phyloP scores from a whole-genome alignment of 2,329 filamentous ascomycete genomes.

The Aplosporella prunicola region DNA sequence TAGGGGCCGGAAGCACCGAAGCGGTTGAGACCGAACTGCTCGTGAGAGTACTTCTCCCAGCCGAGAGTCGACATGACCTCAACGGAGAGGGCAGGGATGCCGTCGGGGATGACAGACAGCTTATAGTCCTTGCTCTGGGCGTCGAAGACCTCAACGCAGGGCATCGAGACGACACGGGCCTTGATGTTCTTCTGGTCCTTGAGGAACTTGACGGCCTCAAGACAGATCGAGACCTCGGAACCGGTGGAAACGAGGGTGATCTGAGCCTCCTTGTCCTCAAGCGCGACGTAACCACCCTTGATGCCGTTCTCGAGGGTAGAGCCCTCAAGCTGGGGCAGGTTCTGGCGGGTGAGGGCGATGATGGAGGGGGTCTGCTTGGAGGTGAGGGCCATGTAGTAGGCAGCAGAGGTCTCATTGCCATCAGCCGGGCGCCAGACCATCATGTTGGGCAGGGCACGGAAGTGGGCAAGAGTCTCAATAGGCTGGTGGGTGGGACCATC shows the following conservation, averaged over 20 bases:
- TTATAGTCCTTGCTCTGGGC: constrained; percentile 89
- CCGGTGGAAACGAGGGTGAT: constrained; percentile 90
- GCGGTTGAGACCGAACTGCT: constrained; percentile 98
- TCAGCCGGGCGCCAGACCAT: constrained; percentile 99
- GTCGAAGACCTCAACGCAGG: constrained; percentile 96
- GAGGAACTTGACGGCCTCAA: constrained; percentile 87
- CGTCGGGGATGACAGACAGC: constrained; percentile 84
- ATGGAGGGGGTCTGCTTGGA: constrained; percentile 86
- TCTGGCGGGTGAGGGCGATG: constrained; percentile 91
- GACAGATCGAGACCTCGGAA: constrained; percentile 87
- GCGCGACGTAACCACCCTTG: constrained; percentile 91
- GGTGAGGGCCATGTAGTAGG: constrained; percentile 91
- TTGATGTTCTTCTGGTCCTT: constrained; percentile 79
- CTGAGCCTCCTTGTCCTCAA: constrained; percentile 74
- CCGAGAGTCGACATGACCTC: constrained; percentile 97
- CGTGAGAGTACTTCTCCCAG: constrained; percentile 98
- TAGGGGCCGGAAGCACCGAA: constrained; percentile 97
- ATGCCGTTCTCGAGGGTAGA: constrained; percentile 79
- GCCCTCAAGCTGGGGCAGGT: constrained; percentile 93
- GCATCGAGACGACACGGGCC: constrained; percentile 88
- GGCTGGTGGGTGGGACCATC: constrained; percentile 98
- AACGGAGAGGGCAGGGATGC: constrained; percentile 84
- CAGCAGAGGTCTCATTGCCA: constrained; percentile 94
- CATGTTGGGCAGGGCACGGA: constrained; percentile 96
- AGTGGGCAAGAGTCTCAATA: constrained; percentile 95